Percentiles rank a stretch among this genome's conserved stretches.
Evolutionary conservation across 805 yeast genomes (phyloP).

Genomic region (Wickerhamiella galacta): DNA sequence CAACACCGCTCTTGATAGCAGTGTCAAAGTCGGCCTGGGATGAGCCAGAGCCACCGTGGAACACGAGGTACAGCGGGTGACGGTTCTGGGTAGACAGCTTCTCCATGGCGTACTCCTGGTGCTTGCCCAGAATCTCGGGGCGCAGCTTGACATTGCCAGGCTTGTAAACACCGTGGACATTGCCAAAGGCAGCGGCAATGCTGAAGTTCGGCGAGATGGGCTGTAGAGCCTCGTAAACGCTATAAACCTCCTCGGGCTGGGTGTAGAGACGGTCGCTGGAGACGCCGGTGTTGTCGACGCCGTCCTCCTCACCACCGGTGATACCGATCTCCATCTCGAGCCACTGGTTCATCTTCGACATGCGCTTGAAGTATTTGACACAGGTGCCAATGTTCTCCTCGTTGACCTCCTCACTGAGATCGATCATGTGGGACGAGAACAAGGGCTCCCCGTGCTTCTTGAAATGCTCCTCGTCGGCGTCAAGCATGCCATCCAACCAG

Average conservation of each 20-base stretch:
- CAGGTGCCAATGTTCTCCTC: slow-evolving; percentile 90
- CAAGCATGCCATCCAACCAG: slow-evolving; percentile 97
- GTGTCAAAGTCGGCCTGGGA: slow-evolving; percentile 77
- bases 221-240: slow-evolving; percentile 75
- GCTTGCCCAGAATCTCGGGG: slow-evolving; percentile 90
- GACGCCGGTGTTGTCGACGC: slow-evolving; percentile 96
- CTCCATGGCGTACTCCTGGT: slow-evolving; percentile 75
- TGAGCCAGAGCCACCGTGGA: slow-evolving; percentile 99
- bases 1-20: slow-evolving; percentile 88
- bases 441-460: slow-evolving; percentile 80
- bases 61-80: slow-evolving; percentile 84
- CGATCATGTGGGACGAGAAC: slow-evolving; percentile 98
- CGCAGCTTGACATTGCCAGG: slow-evolving; percentile 92
- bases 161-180: slow-evolving; percentile 99
- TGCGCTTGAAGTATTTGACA: slow-evolving; percentile 86
- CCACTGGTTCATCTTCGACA: slow-evolving; percentile 90
- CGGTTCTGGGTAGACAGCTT: slow-evolving; percentile 34
- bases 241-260: slow-evolving; percentile 83
- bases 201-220: slow-evolving; percentile 96
- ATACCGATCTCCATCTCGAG: slow-evolving; percentile 99
- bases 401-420: slow-evolving; percentile 90
- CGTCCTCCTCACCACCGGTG: slow-evolving; percentile 99
- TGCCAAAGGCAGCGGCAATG: slow-evolving; percentile 98
- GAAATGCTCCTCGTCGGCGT: slow-evolving; percentile 88
- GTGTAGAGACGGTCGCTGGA: slow-evolving; percentile 81